A percentile compares a stretch with the other conserved stretches of the same genome.
Evolutionary conservation across 2,329 filamentous ascomycete species (phyloP).

Genomic region (Dactylellina sp.): DNA sequence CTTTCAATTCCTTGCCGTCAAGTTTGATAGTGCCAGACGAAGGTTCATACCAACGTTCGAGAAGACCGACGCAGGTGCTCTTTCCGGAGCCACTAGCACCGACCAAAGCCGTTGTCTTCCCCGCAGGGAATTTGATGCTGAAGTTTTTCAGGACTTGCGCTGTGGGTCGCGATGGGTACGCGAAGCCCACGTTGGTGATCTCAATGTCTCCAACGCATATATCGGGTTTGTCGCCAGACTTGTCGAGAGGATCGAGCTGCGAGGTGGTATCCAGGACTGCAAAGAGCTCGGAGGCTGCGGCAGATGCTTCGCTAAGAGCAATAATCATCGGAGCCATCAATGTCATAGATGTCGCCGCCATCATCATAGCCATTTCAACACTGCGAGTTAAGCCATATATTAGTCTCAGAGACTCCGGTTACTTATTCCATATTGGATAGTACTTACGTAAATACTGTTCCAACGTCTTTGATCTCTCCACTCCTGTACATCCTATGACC

Average conservation of each 20-base stretch:
- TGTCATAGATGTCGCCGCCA: slow-evolving; percentile 66
- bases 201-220: slow-evolving; percentile 68
- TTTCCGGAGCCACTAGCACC: slow-evolving; percentile 80
- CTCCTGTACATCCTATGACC: slow-evolving; percentile 69
- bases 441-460: slow-evolving; percentile 67
- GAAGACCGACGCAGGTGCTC: slow-evolving; percentile 77
- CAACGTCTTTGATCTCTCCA: slow-evolving; percentile 67
- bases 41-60: slow-evolving; percentile 77
- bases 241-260: slow-evolving; percentile 65
- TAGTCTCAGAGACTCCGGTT: background rate
- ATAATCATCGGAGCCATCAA: slow-evolving; percentile 71
- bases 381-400: slow-evolving; percentile 60
- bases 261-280: slow-evolving; percentile 67
- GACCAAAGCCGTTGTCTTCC: slow-evolving; percentile 74
- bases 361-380: slow-evolving; percentile 66
- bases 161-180: slow-evolving; percentile 71
- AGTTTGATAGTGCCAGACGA: slow-evolving; percentile 68
- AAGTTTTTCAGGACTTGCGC: slow-evolving; percentile 46
- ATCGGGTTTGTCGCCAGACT: slow-evolving; percentile 62
- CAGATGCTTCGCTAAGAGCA: slow-evolving; percentile 68
- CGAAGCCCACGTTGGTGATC: slow-evolving; percentile 75
- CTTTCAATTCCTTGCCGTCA: slow-evolving; percentile 68
- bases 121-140: slow-evolving; percentile 61
- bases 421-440: background rate
- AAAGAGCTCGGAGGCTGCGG: slow-evolving; percentile 67